Evolutionary conservation across 129 eudicot species (phyloP).

Genomic region (Saposhnikovia divaricata): DNA sequence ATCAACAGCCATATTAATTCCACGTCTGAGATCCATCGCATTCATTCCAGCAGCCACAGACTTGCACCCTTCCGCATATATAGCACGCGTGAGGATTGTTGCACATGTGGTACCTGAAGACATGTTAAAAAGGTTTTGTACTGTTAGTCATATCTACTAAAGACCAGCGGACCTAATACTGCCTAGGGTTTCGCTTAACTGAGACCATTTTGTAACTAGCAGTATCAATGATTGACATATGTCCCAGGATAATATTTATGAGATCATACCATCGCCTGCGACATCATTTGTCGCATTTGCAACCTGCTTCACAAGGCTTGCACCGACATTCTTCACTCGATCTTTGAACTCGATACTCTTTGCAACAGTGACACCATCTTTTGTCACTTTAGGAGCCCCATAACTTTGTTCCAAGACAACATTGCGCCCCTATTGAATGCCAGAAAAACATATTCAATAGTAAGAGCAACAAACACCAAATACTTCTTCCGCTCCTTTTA

Average conservation of each 20-base stretch:
- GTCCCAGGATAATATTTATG: background rate
- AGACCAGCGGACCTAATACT: background rate
- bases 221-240: background rate
- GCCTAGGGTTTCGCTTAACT: background rate
- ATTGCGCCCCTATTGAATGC: conserved; percentile 62
- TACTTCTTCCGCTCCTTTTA: too few relatives aligned
- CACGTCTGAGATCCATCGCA: conserved; percentile 62
- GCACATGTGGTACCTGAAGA: conserved; percentile 76
- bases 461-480: background rate
- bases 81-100: conserved; percentile 69
- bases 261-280: conserved; percentile 57
- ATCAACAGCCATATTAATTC: conserved; percentile 75
- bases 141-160: background rate
- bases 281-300: conserved; percentile 80
- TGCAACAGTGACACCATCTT: conserved; percentile 94
- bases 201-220: background rate
- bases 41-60: conserved; percentile 66
- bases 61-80: conserved; percentile 48
- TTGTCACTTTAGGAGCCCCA: conserved; percentile 89
- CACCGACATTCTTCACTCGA: conserved; percentile 66
- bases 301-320: conserved; percentile 82
- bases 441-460: background rate
- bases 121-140: conserved; percentile 7
- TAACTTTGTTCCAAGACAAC: conserved; percentile 79
- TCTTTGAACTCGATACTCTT: conserved; percentile 78